Percentiles rank a stretch among this genome's conserved stretches.
Conservation (phyloP, 495 filamentous ascomycete species). For the Penicillium chermesinum region DNA sequence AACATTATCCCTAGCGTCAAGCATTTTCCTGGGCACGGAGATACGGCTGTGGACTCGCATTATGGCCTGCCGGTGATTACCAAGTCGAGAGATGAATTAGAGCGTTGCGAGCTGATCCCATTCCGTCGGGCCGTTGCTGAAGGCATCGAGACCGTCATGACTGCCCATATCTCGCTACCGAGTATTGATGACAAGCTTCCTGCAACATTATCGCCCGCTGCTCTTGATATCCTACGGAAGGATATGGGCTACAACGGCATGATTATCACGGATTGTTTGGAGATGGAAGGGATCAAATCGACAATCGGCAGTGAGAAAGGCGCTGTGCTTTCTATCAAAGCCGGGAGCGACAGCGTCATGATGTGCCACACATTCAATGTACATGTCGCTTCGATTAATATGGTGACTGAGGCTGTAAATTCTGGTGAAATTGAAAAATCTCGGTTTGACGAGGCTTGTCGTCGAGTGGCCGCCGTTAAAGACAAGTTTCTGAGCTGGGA, state of each 20-base stretch:
- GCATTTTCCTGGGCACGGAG: constrained; percentile 43
- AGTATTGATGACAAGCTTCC: constrained; percentile 30
- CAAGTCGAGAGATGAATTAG: constrained; percentile 35
- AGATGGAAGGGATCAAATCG: constrained; percentile 45
- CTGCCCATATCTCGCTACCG: constrained; percentile 40
- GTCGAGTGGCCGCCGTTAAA: constrained; percentile 35
- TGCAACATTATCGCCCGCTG: constrained; percentile 34
- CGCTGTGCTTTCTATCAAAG: constrained; percentile 41
- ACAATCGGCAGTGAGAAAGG: constrained; percentile 44
- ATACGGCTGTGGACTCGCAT: constrained; percentile 41
- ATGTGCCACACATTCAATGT: constrained; percentile 46
- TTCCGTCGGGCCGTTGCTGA: constrained; percentile 42
- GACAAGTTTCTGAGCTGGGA: constrained; percentile 30
- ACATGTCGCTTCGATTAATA: constrained; percentile 40
- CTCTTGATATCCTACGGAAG: constrained; percentile 34
- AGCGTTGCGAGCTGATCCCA: constrained; percentile 37
- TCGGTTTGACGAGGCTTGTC: constrained; percentile 32
- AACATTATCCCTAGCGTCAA: constrained; percentile 39
- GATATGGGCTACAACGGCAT: constrained; percentile 40
- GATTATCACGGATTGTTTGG: constrained; percentile 37
- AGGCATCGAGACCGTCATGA: constrained; percentile 40
- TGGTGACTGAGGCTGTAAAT: constrained; percentile 35
- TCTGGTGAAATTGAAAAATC: constrained; percentile 28
- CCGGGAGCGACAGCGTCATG: constrained; percentile 49
- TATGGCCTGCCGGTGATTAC: constrained; percentile 38